Evolutionary conservation across 805 yeast genomes (phyloP), one percentile per base, ranked within the genome.

Genomic region (Candida cerambycidarum): DNA sequence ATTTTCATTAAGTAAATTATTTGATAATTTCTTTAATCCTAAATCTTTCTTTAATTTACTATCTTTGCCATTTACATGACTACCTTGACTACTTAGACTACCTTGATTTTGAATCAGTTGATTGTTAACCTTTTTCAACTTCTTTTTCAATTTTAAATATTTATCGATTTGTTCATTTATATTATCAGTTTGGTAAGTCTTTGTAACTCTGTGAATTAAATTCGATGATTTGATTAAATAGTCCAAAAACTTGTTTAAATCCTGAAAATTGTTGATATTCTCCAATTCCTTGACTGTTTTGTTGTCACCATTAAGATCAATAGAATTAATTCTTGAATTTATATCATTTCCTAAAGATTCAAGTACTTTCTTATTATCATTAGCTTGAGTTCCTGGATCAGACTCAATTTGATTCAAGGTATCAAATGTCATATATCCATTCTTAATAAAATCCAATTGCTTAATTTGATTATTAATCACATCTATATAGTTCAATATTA

Each of bases 341-440:
- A 34, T 34, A 24, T 34, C 38, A 23, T 34, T 21, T 4, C 38
- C 38, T 7, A 34, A 13, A 15, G 38, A 24, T 14, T 34, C 38
- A 4, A 23, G n/a, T 2, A 16, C 8, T 24, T 34, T 34, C 13
- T 25, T 14, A 30, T 38, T 33, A 8, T 7, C 15, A 31, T 24
- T 8, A 21, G 23, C 5, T 21, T 21, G 8, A 21, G 23, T 21
- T 6, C 23, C 23, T 7, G 29, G 29, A 25, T 25, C 29, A 9
- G 41, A 39, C 10, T 29, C 37, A 14, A 49, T 43, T 28, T 58
- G 51, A 38, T 59, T 61, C 29, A 69, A 53, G 2, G 73, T 73
- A 50, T 69, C 75, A 40, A 66, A 58, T 0, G 75, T 63, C 38
- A 70, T 69, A 30, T 68, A 71, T 4, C 75, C 75, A 46, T 64